Percentiles rank a stretch among this genome's conserved stretches.
These are phyloP conservation scores for Citrus sp. DNA, from an alignment of 345 rosid genomes.

Conservation along the genomic window DNA sequence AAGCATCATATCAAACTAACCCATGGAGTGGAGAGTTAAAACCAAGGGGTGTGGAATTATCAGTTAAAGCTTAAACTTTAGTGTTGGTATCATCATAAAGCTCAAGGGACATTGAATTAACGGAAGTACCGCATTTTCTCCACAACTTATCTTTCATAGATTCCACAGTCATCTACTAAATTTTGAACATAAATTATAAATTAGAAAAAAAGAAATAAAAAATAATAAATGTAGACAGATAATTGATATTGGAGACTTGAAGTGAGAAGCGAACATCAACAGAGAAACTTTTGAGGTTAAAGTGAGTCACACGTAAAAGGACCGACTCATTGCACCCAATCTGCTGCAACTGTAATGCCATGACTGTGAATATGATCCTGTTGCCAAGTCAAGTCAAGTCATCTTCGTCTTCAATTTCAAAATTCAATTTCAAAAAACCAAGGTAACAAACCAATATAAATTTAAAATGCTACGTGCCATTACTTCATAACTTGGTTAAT, in stretches of 20 bases:
- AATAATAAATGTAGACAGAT: not conserved
- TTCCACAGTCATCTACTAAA: constrained; percentile 46
- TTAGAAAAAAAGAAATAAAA: not conserved
- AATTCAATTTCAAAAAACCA: no score
- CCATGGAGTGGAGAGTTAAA: constrained; percentile 81
- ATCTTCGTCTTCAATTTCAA: no score
- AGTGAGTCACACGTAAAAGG: constrained; percentile 67
- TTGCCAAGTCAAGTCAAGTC: no score
- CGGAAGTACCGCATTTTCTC: constrained; percentile 85
- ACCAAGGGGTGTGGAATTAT: constrained; percentile 63
- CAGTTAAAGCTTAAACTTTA: constrained; percentile 52
- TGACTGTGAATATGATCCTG: no score
- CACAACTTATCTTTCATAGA: constrained; percentile 88
- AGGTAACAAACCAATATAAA: no score
- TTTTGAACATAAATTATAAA: not conserved
- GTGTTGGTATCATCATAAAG: constrained; percentile 73
- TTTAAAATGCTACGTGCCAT: no score
- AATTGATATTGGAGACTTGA: constrained; percentile 36
- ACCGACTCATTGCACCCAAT: constrained; percentile 26
- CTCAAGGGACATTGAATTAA: constrained; percentile 67
- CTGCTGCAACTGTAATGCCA: no score
- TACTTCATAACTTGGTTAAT: no score
- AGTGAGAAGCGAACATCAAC: constrained; percentile 69
- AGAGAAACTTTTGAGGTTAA: constrained; percentile 71
- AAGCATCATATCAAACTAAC: constrained; percentile 20